Evolutionary conservation across 2,329 filamentous ascomycete genomes (phyloP).

Genomic region (Diaporthe helianthi): DNA sequence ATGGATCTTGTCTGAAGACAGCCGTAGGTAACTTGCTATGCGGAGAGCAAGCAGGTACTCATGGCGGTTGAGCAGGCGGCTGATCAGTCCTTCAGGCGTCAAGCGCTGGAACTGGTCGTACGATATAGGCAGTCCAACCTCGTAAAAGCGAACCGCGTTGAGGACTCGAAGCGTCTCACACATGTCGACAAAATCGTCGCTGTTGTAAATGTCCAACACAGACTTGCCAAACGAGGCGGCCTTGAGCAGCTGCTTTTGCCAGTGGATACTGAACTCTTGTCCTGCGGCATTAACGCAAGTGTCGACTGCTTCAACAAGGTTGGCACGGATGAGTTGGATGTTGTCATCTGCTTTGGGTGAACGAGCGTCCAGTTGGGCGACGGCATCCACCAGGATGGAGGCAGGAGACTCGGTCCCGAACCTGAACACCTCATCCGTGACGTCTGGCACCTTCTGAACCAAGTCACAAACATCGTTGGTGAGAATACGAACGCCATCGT

Average conservation of each 20-base stretch:
- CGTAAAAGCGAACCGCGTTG: slow-evolving; percentile 90
- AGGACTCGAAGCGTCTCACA: slow-evolving; percentile 91
- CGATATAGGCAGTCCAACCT: slow-evolving; percentile 87
- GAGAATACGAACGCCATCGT: slow-evolving; percentile 87
- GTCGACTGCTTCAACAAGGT: slow-evolving; percentile 90
- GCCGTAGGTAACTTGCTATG: slow-evolving; percentile 83
- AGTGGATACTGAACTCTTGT: slow-evolving; percentile 86
- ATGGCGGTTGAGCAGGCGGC: slow-evolving; percentile 83
- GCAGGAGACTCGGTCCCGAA: slow-evolving; percentile 87
- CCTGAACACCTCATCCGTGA: slow-evolving; percentile 87
- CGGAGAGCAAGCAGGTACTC: slow-evolving; percentile 91
- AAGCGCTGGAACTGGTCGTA: slow-evolving; percentile 94
- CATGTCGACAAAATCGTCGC: slow-evolving; percentile 98
- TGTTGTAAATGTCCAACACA: slow-evolving; percentile 95
- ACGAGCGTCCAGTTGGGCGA: slow-evolving; percentile 88
- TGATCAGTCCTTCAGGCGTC: slow-evolving; percentile 86
- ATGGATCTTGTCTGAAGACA: slow-evolving; percentile 89
- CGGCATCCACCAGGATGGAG: slow-evolving; percentile 91
- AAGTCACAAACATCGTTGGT: slow-evolving; percentile 98
- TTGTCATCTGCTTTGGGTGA: slow-evolving; percentile 98
- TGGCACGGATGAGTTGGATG: slow-evolving; percentile 89
- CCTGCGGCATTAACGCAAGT: slow-evolving; percentile 92
- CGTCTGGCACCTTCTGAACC: slow-evolving; percentile 88
- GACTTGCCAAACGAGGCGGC: slow-evolving; percentile 98
- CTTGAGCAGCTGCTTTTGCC: slow-evolving; percentile 96